These are phyloP conservation scores for Lathyrus tuberosus DNA, from an alignment of 306 rosid species.

Conservation along the genomic window DNA sequence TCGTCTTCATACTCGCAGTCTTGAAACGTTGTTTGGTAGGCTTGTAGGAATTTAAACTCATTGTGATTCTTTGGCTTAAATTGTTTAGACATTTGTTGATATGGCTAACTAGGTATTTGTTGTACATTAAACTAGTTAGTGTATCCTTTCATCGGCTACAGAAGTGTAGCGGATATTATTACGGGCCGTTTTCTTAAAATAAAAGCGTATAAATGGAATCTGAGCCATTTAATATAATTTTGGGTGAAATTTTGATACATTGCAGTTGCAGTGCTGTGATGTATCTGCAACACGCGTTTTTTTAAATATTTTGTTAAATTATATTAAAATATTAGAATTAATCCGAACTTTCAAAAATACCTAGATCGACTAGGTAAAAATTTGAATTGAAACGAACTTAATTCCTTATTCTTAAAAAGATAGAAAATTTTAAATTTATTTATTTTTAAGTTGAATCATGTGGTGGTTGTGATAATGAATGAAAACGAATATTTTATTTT, in stretches of 20 bases:
- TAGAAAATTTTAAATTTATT: too few relatives aligned
- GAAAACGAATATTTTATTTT: too few relatives aligned
- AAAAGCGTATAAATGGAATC: background rate
- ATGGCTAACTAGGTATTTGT: constrained; percentile 43
- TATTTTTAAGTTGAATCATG: too few relatives aligned
- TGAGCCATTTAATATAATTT: background rate
- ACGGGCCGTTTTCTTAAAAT: constrained; percentile 20
- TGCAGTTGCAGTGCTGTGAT: constrained; percentile 13
- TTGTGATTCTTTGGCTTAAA: constrained; percentile 48
- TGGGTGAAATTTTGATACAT: background rate
- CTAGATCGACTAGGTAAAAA: too few relatives aligned
- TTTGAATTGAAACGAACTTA: too few relatives aligned
- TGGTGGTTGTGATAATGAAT: too few relatives aligned
- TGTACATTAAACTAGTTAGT: constrained; percentile 46
- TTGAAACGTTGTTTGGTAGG: constrained; percentile 34
- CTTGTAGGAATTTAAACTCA: constrained; percentile 43
- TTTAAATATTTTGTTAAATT: too few relatives aligned
- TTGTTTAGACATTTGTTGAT: constrained; percentile 46
- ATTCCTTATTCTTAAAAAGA: too few relatives aligned
- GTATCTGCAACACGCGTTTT: too few relatives aligned
- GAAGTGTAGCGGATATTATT: constrained; percentile 27
- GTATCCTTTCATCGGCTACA: constrained; percentile 34
- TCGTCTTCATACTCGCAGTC: constrained; percentile 18
- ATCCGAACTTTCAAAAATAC: too few relatives aligned
- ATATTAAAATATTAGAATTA: too few relatives aligned